Percentiles rank a stretch among this genome's conserved stretches.
These are phyloP conservation scores for Phaseolus coccineus DNA, from an alignment of 331 rosid species.

Conservation along the genomic window DNA sequence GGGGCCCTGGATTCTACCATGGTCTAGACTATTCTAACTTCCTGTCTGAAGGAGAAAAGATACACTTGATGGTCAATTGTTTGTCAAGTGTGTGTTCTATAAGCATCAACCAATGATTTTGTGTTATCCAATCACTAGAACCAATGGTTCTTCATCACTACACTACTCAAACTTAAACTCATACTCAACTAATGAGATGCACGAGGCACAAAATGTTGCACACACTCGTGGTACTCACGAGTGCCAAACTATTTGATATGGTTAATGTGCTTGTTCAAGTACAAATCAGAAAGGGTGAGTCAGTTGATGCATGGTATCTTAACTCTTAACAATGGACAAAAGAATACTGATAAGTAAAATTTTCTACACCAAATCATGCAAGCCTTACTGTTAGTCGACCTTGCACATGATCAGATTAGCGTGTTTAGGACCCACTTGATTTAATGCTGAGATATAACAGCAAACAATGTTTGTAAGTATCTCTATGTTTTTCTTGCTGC, in stretches of 20 bases:
- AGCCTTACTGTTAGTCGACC: slow-evolving; percentile 42
- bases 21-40: slow-evolving; percentile 30
- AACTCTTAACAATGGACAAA: slow-evolving; percentile 33
- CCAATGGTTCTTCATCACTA: slow-evolving; percentile 23
- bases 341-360: slow-evolving; percentile 15
- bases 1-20: slow-evolving; percentile 7
- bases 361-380: slow-evolving; percentile 35
- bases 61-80: not conserved
- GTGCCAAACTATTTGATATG: slow-evolving; percentile 22
- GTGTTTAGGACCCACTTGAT: slow-evolving; percentile 62
- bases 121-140: slow-evolving; percentile 16
- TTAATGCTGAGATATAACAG: slow-evolving; percentile 50
- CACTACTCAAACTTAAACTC: not conserved
- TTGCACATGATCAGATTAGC: slow-evolving; percentile 46
- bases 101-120: slow-evolving; percentile 45
- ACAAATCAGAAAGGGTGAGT: slow-evolving; percentile 13
- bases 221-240: slow-evolving; percentile 10
- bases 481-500: slow-evolving; percentile 66
- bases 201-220: slow-evolving; percentile 30
- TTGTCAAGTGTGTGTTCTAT: slow-evolving; percentile 12
- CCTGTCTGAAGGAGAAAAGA: slow-evolving; percentile 12
- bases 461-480: slow-evolving; percentile 68
- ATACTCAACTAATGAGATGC: not conserved
- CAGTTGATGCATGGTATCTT: slow-evolving; percentile 21
- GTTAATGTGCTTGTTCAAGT: slow-evolving; percentile 21